Evolutionary conservation across 2,329 filamentous ascomycete species (phyloP), one percentile per base, ranked within the genome.

Genomic region (Fusarium aywerte): DNA sequence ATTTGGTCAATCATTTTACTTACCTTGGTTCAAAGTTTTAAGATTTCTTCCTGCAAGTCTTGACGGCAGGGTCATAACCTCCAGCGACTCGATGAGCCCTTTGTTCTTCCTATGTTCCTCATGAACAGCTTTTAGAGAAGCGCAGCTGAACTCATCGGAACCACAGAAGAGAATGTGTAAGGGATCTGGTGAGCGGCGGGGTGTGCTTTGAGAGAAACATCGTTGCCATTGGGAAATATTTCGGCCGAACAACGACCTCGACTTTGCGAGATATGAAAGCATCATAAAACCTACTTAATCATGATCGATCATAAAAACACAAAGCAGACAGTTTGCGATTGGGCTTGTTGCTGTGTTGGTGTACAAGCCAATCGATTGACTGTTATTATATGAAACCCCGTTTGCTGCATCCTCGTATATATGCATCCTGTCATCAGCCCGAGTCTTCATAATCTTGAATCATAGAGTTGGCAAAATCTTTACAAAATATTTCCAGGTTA

Each of bases 101-200:
- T 80, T 83, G 56, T 84, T 83, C 52, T 73, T 74, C 25, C 76
- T 62, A 51, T 89, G 84, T 74, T 92, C 90, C 7, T 80, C 74
- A 70, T 90, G 78, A 32, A 99, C 80, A 7, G 91, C 91, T 59
- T 81, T 81, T 48, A 99, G 82, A 2, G 93, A 92, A 51, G 85
- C 86, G 73, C 90, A 90, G 80, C 95, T 97, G 79, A 98, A 97
- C 4, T 89, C 84, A 77, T 99, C 96, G 4, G 95, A 96, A 65
- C 96, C 96, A 79, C 94, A 98, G 80, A 97, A 99, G 5, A 99
- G 85, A 53, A 99, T 93, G 32, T 89, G 86, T 31, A 99, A 83
- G 4, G 92, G 91, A 6, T 88, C 83, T 1, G 83, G 81, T 16
- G 62, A 18, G 36, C 43, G 67, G 21, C 39, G 31, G 27, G 59